These are phyloP conservation scores for Gastrodia elata DNA, from an alignment of 106 monocot genomes.

Conservation along the genomic window DNA sequence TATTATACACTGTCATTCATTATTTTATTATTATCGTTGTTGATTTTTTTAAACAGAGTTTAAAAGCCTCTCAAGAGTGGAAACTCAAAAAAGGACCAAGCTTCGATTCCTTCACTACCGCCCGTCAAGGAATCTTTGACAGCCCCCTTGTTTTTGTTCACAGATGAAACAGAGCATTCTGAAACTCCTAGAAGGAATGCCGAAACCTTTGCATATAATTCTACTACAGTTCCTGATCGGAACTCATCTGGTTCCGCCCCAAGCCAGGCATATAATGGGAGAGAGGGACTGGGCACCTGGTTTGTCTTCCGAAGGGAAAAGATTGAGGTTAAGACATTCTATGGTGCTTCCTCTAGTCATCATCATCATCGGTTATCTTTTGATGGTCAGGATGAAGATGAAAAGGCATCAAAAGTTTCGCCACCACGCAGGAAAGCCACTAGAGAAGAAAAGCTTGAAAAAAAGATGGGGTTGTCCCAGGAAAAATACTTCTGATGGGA, in stretches of 20 bases:
- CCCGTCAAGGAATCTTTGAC: conserved; percentile 39
- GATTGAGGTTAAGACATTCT: conserved; percentile 18
- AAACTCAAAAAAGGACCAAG: conserved; percentile 53
- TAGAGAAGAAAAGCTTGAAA: conserved; percentile 66
- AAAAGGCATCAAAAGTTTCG: conserved; percentile 64
- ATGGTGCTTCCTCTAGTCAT: conserved; percentile 12
- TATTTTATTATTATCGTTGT: neutral
- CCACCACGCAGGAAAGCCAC: conserved; percentile 62
- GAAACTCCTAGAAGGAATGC: conserved; percentile 20
- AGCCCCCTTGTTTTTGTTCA: conserved; percentile 23
- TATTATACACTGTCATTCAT: neutral
- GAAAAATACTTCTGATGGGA: conserved; percentile 31
- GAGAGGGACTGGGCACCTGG: conserved; percentile 30
- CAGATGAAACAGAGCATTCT: conserved; percentile 17
- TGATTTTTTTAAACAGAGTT: conserved; percentile 22
- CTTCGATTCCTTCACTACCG: conserved; percentile 12
- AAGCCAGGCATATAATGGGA: conserved; percentile 27
- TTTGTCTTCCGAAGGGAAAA: conserved; percentile 28
- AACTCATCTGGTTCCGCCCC: conserved; percentile 12
- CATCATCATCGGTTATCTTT: conserved; percentile 27
- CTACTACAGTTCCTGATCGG: conserved; percentile 24
- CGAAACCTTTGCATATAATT: conserved; percentile 25
- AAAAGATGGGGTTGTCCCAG: conserved; percentile 30
- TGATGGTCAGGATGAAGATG: conserved; percentile 50
- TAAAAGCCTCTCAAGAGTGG: conserved; percentile 64